Evolutionary conservation across 176 grass and related monocot species (phyloP), one percentile per base, ranked within the genome.

Genomic region (Raddia guianensis): DNA sequence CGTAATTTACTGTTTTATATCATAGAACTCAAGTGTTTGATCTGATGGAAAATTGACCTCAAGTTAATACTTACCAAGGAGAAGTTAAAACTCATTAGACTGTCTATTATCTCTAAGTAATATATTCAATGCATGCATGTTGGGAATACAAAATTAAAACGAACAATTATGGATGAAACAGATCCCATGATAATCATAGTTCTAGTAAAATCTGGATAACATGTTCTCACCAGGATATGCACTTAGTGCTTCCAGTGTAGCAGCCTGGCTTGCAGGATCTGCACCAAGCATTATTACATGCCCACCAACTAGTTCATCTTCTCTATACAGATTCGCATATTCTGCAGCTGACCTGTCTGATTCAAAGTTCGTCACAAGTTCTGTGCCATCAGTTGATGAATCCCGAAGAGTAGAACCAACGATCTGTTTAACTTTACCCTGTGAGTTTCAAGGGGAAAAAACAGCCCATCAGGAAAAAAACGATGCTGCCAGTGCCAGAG

Each of bases 401-500:
- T 95, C 96, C n/a, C 57, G 80, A 49, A 99, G 92, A 12, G 92
- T 99, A 50, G 96, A 93, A 5, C 96, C 96, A 45, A 99, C 92
- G 73, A 99, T 99, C 83, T 99, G 92, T 65, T 99, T 99, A 63
- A 99, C 96, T 85, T 99, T 95, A 1, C 90, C 96, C 92, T 99
- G 37, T 21, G 52, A 75, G 5, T 66, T 65, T 8, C 0, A 40
- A 40, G 37, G 37, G 0, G 9, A 59, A 9, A 51, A 20, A 34
- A 70, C 6, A 49, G 3, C 4, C 5, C 21, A 82, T 86, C 52
- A 88, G 40, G 40, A 40, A 40, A 88, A 81, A 66, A 84, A 68
- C 0, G 8, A 5, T 32, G 7, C 0, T 63, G 47, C 21, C 43
- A 58, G 18, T 79, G 53, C 15, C 48, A 32, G 14, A 15, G 12